A percentile compares a stretch with the other conserved stretches of the same genome.
Evolutionary conservation across 1,284 basidiomycete species (phyloP).

Genomic region (Cryptococcus amylolentus): DNA sequence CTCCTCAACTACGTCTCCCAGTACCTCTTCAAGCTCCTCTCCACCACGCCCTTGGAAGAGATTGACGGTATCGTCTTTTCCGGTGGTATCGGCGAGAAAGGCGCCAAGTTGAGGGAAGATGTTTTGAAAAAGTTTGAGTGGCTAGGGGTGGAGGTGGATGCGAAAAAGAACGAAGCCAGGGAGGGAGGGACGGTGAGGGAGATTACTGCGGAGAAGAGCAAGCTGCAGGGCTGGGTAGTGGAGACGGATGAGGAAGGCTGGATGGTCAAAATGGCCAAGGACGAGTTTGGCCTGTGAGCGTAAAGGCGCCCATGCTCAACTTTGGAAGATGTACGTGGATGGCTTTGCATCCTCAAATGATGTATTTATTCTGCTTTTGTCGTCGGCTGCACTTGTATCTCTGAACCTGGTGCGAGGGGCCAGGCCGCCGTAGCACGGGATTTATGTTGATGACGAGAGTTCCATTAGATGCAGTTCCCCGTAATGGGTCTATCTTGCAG

Average conservation of each 20-base stretch:
- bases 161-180: constrained; percentile 46
- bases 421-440: too few species aligned
- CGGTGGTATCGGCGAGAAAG: constrained; percentile 78
- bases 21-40: constrained; percentile 67
- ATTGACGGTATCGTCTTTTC: constrained; percentile 79
- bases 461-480: too few species aligned
- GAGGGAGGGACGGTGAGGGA: constrained; percentile 42
- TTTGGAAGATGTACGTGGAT: too few species aligned
- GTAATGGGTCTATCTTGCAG: too few species aligned
- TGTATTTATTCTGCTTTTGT: too few species aligned
- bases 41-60: constrained; percentile 40
- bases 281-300: constrained; percentile 33
- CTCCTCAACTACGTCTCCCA: constrained; percentile 67
- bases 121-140: constrained; percentile 58
- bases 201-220: constrained; percentile 45
- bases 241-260: constrained; percentile 55
- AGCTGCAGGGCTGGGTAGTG: constrained; percentile 51
- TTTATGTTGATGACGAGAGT: too few species aligned
- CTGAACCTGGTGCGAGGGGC: too few species aligned
- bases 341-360: too few species aligned
- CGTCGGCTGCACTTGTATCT: too few species aligned
- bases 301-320: neutral
- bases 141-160: constrained; percentile 60
- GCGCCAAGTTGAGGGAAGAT: constrained; percentile 59
- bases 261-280: constrained; percentile 37